phyloP scores from a whole-genome alignment of 208 protist genomes.

The Leishmania amazonensis region DNA sequence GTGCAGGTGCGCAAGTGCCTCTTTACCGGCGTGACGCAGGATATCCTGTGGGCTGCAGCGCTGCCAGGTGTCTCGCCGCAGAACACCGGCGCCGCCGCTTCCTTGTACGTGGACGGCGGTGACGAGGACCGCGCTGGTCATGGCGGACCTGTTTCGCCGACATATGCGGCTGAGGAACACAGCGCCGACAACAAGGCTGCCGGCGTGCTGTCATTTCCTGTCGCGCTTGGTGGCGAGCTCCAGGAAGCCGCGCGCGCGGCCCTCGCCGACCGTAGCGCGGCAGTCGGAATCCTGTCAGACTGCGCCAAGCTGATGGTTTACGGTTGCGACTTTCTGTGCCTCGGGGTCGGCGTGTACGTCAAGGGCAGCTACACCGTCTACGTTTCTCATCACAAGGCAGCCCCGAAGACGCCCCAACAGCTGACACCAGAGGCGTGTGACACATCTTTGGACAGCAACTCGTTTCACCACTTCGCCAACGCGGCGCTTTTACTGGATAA shows the following conservation, averaged over 20 bases:
- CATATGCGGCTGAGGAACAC: not conserved
- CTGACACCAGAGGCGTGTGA: conserved; percentile 13
- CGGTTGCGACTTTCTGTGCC: conserved; percentile 48
- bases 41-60: conserved; percentile 6
- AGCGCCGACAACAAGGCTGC: not conserved
- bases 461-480: conserved; percentile 60
- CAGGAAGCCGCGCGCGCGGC: conserved; percentile 16
- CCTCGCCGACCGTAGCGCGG: conserved; percentile 16
- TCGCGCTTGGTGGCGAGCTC: conserved; percentile 19
- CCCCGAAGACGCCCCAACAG: conserved; percentile 12
- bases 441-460: conserved; percentile 13
- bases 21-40: conserved; percentile 62
- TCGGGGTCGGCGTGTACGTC: conserved; percentile 52
- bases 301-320: conserved; percentile 38
- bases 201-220: conserved; percentile 2
- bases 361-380: conserved; percentile 28
- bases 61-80: conserved; percentile 12
- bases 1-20: conserved; percentile 67
- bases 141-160: not conserved
- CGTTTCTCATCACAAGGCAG: not conserved
- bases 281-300: conserved; percentile 67
- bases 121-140: conserved; percentile 9
- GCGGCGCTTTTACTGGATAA: conserved; percentile 62
- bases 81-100: not conserved
- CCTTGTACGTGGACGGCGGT: conserved; percentile 6